Evolutionary conservation across 345 rosid species (phyloP).

Genomic region (Moricandia arvensis): DNA sequence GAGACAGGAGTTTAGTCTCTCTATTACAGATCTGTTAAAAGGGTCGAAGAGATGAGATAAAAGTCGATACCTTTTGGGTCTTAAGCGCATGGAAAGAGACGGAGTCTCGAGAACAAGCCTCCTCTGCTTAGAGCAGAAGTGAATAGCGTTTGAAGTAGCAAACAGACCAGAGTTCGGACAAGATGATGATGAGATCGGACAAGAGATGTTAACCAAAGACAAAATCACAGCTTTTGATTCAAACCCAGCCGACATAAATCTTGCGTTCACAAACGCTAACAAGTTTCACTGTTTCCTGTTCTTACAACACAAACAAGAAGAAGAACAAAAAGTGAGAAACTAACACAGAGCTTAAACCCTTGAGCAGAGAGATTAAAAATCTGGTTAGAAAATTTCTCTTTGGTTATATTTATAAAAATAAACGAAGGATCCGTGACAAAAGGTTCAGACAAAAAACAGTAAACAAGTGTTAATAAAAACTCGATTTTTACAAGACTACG

Average conservation of each 20-base stretch:
- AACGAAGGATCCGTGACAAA: too few relatives aligned
- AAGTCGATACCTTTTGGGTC: slow-evolving; percentile 52
- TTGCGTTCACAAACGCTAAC: slow-evolving; percentile 33
- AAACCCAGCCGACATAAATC: slow-evolving; percentile 90
- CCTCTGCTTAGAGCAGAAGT: slow-evolving; percentile 64
- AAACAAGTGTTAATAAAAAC: not conserved
- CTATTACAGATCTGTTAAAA: not conserved
- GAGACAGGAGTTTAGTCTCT: not conserved
- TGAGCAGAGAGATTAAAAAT: slow-evolving; percentile 25
- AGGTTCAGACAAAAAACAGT: too few relatives aligned
- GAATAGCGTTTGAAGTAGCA: slow-evolving; percentile 40
- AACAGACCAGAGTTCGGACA: not conserved
- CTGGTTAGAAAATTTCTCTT: slow-evolving; percentile 18
- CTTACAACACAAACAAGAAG: not conserved
- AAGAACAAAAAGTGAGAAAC: slow-evolving; percentile 6
- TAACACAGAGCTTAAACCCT: slow-evolving; percentile 37
- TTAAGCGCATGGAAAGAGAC: slow-evolving; percentile 93
- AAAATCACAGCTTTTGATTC: slow-evolving; percentile 62
- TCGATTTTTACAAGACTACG: slow-evolving; percentile 31
- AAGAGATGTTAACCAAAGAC: slow-evolving; percentile 59
- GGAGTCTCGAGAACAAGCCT: slow-evolving; percentile 48
- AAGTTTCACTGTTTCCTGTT: slow-evolving; percentile 18
- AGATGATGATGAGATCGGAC: slow-evolving; percentile 17
- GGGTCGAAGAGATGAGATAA: not conserved
- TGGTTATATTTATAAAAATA: not conserved